These are phyloP conservation scores for Fusarium nisikadoi DNA, from an alignment of 2,329 filamentous ascomycete species.

Conservation along the genomic window DNA sequence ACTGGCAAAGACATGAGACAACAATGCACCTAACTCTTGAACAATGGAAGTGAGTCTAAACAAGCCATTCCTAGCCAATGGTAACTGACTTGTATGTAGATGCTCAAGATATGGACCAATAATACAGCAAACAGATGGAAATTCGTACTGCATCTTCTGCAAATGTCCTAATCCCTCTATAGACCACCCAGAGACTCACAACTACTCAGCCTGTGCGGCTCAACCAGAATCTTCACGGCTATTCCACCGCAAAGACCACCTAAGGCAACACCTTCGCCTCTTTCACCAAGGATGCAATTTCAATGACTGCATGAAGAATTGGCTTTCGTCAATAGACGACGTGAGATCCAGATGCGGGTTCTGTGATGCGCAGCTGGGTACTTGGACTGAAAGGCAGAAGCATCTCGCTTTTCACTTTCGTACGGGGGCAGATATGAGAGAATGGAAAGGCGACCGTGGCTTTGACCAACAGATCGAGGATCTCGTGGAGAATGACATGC, in stretches of 20 bases:
- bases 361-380: fast-evolving
- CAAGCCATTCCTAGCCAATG: fast-evolving
- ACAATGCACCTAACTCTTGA: not conserved
- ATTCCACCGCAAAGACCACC: not conserved
- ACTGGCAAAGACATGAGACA: not conserved
- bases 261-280: not conserved
- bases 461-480: not conserved
- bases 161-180: not conserved
- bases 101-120: not conserved
- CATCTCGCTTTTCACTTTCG: not conserved
- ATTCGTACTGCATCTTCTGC: not conserved
- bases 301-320: not conserved
- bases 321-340: not conserved
- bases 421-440: not conserved
- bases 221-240: not conserved
- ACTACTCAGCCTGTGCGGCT: not conserved
- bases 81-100: fast-evolving
- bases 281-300: not conserved
- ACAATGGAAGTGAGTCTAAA: not conserved
- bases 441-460: not conserved
- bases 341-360: not conserved
- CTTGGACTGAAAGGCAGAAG: not conserved
- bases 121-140: not conserved
- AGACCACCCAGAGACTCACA: not conserved
- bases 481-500: not conserved